Conservation (phyloP, 352 stramenopile genomes). For the Chrysophaeum taylorii region DNA sequence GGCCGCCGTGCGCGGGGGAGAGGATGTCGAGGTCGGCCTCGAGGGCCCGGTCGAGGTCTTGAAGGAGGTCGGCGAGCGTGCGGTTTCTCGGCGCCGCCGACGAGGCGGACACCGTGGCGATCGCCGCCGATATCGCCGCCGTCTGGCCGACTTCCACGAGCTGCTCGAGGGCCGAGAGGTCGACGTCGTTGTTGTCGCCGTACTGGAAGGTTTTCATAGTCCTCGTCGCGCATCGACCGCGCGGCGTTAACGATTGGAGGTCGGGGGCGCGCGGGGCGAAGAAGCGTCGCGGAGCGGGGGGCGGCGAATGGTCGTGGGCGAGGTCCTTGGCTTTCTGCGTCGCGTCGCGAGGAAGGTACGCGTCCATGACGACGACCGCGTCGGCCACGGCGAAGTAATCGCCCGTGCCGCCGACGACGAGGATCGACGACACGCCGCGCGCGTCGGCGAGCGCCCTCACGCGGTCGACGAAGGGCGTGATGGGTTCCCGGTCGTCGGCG, state of each 20-base stretch:
- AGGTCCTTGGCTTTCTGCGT: conserved; percentile 79
- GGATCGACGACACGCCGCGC: conserved; percentile 73
- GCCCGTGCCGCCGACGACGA: conserved; percentile 86
- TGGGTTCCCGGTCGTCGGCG: conserved; percentile 85
- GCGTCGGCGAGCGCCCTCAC: conserved; percentile 72
- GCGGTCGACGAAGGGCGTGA: conserved; percentile 88
- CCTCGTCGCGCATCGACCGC: not conserved
- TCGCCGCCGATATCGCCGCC: conserved; percentile 38
- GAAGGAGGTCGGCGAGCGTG: conserved; percentile 50
- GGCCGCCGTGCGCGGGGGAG: conserved; percentile 46
- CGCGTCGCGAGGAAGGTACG: conserved; percentile 77
- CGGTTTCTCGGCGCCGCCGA: too few relatives aligned
- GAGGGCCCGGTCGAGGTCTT: conserved; percentile 54
- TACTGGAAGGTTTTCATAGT: conserved; percentile 48
- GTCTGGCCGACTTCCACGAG: conserved; percentile 74
- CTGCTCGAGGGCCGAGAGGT: conserved; percentile 67
- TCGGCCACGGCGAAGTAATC: conserved; percentile 94
- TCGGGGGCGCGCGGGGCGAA: not conserved
- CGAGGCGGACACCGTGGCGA: not conserved
- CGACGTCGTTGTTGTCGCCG: conserved; percentile 62
- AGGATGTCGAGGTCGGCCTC: conserved; percentile 52
- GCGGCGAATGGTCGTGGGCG: conserved; percentile 34
- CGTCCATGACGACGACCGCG: conserved; percentile 91
- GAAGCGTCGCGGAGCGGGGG: not conserved
- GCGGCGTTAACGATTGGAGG: not conserved